Evolutionary conservation across 179 eudicot species (phyloP), one percentile per base, ranked within the genome.

Genomic region (Amaranthus tricolor): DNA sequence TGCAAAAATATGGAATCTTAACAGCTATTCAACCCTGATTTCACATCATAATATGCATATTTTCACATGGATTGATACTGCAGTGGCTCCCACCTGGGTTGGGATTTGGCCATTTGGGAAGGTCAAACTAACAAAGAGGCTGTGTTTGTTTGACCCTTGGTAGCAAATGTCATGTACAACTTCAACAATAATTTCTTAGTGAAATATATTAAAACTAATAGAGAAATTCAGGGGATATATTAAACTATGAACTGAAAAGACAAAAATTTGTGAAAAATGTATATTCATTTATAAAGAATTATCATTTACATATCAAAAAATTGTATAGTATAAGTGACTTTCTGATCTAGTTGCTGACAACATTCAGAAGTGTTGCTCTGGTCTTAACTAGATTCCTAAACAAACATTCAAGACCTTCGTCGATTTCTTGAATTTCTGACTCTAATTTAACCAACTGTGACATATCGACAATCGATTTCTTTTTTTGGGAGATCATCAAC

Each of bases 341-440:
- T 73, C 43, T 31, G 49, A 17, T 75, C 78, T 86, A 86, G 43
- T 75, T 56, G 47, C 80, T 82, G 53, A 80, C 74, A 73, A 81
- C 78, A 72, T 86, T 84, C 40, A 86, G 86, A 61, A 84, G 84
- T 62, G 82, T 80, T 54, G 80, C 84, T 75, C 87, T 80, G 51
- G 86, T 74, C 73, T 79, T 83, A 20, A 86, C 82, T 17, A 82
- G 59, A 75, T 76, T 80, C 80, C 89, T 84, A 60, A 81, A 78
- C 67, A 86, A 70, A 51, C 79, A 54, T 52, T 85, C 85, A 10
- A 85, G 58, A n/a, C 6, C 76, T 83, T 79, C 76, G 57, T 86
- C 89, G 3, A 82, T 54, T 45, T 72, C 82, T 62, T 84, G 79
- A 55, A 86, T 62, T 62, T 76, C 77, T 5, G 74, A 76, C 62